Conservation (phyloP, 208 protist species). For the Leptomonas pyrrhocoris region DNA sequence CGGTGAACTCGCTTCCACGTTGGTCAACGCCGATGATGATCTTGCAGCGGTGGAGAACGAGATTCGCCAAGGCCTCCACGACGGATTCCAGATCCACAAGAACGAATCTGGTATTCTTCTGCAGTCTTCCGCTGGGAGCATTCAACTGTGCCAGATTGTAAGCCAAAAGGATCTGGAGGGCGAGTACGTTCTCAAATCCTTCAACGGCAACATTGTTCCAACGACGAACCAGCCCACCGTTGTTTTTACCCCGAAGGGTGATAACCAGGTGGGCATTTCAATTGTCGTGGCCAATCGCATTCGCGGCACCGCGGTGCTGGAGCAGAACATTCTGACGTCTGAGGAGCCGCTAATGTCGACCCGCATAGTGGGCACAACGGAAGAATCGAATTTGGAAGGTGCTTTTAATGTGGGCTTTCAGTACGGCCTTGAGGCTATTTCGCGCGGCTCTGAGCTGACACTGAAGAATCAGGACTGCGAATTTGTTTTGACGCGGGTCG, state of each 20-base stretch:
- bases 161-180: conserved; percentile 42
- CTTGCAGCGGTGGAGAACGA: conserved; percentile 41
- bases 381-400: conserved; percentile 50
- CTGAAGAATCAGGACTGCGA: conserved; percentile 45
- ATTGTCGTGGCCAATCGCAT: conserved; percentile 57
- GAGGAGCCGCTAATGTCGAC: conserved; percentile 59
- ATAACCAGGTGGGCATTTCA: conserved; percentile 35
- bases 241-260: conserved; percentile 34
- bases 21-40: conserved; percentile 34
- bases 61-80: conserved; percentile 43
- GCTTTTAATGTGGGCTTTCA: conserved; percentile 66
- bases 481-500: conserved; percentile 47
- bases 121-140: conserved; percentile 27
- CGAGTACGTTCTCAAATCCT: conserved; percentile 66
- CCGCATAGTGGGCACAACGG: conserved; percentile 44
- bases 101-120: conserved; percentile 51
- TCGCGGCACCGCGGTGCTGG: conserved; percentile 39
- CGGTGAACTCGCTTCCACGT: conserved; percentile 58
- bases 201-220: conserved; percentile 40
- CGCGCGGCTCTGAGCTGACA: conserved; percentile 44
- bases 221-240: conserved; percentile 52
- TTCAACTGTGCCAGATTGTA: conserved; percentile 56
- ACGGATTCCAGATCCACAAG: conserved; percentile 44
- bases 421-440: conserved; percentile 50
- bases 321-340: conserved; percentile 52